Evolutionary conservation across 2,329 filamentous ascomycete genomes (phyloP).

Genomic region (Epichloe scottii): DNA sequence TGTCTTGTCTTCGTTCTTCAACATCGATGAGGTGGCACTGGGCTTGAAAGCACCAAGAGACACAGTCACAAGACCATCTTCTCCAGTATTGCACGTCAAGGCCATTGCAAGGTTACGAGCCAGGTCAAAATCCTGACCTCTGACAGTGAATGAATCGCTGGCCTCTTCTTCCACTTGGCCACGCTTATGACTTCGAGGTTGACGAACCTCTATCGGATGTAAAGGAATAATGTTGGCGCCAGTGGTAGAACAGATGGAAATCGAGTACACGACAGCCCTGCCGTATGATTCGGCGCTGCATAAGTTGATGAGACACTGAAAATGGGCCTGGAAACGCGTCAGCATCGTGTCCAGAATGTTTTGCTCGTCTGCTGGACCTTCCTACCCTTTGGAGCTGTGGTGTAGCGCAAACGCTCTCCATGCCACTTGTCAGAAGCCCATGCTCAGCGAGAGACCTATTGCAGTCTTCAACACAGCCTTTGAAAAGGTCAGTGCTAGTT

Average conservation of each 20-base stretch:
- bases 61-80: slow-evolving; percentile 20
- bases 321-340: slow-evolving; percentile 17
- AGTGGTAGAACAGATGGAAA: slow-evolving; percentile 15
- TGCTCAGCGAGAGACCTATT: slow-evolving; percentile 9
- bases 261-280: slow-evolving; percentile 15
- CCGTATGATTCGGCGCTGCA: slow-evolving; percentile 18
- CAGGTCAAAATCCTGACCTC: slow-evolving; percentile 8
- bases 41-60: slow-evolving; percentile 11
- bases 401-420: slow-evolving; percentile 9
- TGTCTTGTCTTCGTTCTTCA: background rate
- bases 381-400: slow-evolving; percentile 6
- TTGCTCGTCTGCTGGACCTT: background rate
- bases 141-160: background rate
- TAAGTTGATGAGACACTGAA: slow-evolving; percentile 18
- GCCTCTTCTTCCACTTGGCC: slow-evolving; percentile 4
- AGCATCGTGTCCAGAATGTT: background rate
- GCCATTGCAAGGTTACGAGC: slow-evolving; percentile 13
- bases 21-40: slow-evolving; percentile 6
- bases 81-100: slow-evolving; percentile 18
- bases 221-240: slow-evolving; percentile 17
- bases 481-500: background rate
- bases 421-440: slow-evolving; percentile 6
- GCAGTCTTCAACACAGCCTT: slow-evolving; percentile 13
- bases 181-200: background rate
- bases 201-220: slow-evolving; percentile 17